Evolutionary conservation across 768 basidiomycete genomes (phyloP), one percentile per base, ranked within the genome.

Genomic region (Russula vinacea): DNA sequence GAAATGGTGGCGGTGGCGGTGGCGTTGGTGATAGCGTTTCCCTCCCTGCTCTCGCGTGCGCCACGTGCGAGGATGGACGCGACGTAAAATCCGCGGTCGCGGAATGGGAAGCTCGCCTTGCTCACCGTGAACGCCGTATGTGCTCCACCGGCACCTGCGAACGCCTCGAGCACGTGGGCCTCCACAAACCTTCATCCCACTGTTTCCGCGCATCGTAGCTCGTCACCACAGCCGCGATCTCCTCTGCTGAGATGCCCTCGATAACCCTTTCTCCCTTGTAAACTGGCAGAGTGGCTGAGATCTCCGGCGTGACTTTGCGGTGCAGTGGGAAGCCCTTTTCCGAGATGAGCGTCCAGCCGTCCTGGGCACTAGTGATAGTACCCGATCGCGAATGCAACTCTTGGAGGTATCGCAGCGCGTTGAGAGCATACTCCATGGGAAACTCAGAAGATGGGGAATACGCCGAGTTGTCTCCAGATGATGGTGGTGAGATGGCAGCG

Each of bases 161-260:
- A 97, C 42, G 86, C 83, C 72, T 96, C 87, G 19, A 98, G 77
- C 5, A 84, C 75, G 14, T 76, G 77, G 7, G 80, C 83, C n/a
- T 83, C 84, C 63, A 88, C 90, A 69, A 92, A 88, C 24, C 89
- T 58, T 94, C 89, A 71, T 97, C 94, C 94, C 94, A 97, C 32
- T 82, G 81, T 73, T 84, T 87, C 65, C 92, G 82, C 62, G 87
- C 88, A 56, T 86, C 83, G 45, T 83, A 81, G 65, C 87, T 87
- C 9, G 80, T 80, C 19, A 97, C 80, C 24, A 90, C 81, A 1
- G 87, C 80, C 0, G 85, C 87, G 40, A 98, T 79, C 73, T 99
- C 96, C 71, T 97, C 95, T 1, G 94, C 94, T 1, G 93, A 90
- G 13, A 95, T 84, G 4, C 94, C 94, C 72, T 98, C 91, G 56